Conservation (phyloP, 2,329 filamentous ascomycete species). For the Phialocephala sp. region DNA sequence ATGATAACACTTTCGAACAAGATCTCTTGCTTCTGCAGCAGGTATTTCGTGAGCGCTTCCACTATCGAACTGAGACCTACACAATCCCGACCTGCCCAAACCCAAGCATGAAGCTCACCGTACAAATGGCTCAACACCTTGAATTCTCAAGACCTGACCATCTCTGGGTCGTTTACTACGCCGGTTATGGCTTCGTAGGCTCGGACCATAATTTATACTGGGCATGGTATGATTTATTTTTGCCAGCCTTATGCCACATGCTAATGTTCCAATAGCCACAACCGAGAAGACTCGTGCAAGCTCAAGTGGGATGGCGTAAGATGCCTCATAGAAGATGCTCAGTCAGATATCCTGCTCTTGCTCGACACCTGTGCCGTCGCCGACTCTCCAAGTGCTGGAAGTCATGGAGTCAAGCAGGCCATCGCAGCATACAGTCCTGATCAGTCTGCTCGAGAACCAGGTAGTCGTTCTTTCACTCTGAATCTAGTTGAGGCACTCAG, state of each 20-base stretch:
- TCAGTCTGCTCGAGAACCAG: constrained; percentile 51
- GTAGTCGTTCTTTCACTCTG: constrained; percentile 63
- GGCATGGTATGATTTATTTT: constrained; percentile 61
- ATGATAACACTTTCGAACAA: constrained; percentile 58
- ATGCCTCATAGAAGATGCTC: constrained; percentile 65
- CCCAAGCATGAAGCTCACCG: constrained; percentile 65
- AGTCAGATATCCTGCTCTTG: constrained; percentile 66
- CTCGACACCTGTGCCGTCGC: constrained; percentile 66
- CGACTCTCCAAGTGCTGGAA: constrained; percentile 56
- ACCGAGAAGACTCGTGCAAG: constrained; percentile 62
- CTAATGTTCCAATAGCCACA: constrained; percentile 56
- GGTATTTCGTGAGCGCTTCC: constrained; percentile 64
- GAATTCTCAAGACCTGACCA: constrained; percentile 63
- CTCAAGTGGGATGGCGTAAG: constrained; percentile 69
- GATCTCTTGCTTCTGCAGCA: constrained; percentile 62
- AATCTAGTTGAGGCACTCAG: constrained; percentile 60
- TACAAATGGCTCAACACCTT: constrained; percentile 64
- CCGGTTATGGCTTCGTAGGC: constrained; percentile 64
- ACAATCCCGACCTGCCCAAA: constrained; percentile 64
- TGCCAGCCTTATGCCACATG: constrained; percentile 35
- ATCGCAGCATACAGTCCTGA: constrained; percentile 65
- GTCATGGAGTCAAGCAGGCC: constrained; percentile 64
- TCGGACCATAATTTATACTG: constrained; percentile 67
- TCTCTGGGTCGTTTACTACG: constrained; percentile 69
- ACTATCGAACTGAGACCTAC: constrained; percentile 65